Base-by-base conservation (phyloP, 495 filamentous ascomycete species). In the Talaromyces ruber region DNA sequence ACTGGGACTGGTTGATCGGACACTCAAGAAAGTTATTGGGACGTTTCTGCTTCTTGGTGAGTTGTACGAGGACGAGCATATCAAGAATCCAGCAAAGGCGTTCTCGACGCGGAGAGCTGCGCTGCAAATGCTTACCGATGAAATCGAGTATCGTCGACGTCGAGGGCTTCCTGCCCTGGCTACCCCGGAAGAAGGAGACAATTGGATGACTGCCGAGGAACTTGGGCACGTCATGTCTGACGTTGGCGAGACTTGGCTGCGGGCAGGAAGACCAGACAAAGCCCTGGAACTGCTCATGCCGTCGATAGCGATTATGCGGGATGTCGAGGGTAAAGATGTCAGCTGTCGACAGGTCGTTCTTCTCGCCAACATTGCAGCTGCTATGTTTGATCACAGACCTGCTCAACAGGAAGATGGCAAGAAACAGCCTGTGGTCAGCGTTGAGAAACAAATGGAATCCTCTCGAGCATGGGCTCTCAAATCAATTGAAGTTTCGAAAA, bases 261-360 rank as follows among this genome's bases (percentile, higher is more conserved):
- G 59, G 8, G 59, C 43, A 28, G 59, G 59, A 6, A 25, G 59
- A 16, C 59, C 59, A 6, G 89, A 90, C 62, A 85, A 97, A 7
- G 89, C 94, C 16, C 81, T 90, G 28, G 93, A 93, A n/a, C 77
- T 98, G 37, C 96, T 90, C 70, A 81, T 98, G 64, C 92, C 93
- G 64, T 89, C 92, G 2, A 75, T 97, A 45, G 76, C 84, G 29
- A 68, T 93, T 25, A 66, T 82, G 58, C 70, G 67, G 3, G 59
- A 52, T 2, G 72, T 71, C 2, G 77, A 80, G 54, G 75, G 72
- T 12, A 71, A 79, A 12, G 67, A 68, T 1, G 78, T 75, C n/a
- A 75, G 74, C 32, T 95, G 90, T 67, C 85, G 89, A 72, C 83
- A 88, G 29, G 89, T 91, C 51, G 79, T 89, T 18, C 74, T 97